Evolutionary conservation across 306 rosid genomes (phyloP).

Genomic region (Trichosanthes truncata): DNA sequence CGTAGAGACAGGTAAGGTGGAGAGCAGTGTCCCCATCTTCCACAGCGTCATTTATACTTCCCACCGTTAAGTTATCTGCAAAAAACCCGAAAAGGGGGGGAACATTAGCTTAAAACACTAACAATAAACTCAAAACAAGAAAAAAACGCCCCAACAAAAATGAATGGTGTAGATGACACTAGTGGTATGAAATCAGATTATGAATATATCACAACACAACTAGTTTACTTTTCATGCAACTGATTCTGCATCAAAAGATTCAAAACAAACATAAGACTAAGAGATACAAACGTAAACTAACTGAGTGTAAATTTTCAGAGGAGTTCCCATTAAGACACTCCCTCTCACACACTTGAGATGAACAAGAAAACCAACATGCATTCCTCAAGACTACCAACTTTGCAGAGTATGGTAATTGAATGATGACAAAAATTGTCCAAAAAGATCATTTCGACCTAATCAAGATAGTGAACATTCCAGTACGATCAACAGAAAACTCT

Average conservation of each 20-base stretch:
- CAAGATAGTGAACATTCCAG: background rate
- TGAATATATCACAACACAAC: background rate
- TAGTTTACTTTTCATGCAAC: background rate
- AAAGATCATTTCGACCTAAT: background rate
- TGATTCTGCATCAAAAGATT: background rate
- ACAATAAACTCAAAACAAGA: background rate
- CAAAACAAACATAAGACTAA: background rate
- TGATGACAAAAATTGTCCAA: background rate
- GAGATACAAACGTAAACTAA: background rate
- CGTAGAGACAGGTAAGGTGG: slow-evolving; percentile 84
- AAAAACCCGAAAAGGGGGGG: slow-evolving; percentile 2
- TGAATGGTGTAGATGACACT: background rate
- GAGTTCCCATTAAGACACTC: background rate
- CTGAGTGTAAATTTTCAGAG: background rate
- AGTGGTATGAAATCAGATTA: background rate
- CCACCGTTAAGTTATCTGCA: slow-evolving; percentile 52
- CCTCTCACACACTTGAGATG: background rate
- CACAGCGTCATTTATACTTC: slow-evolving; percentile 74
- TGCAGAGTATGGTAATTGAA: background rate
- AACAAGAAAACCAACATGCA: background rate
- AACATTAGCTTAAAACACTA: slow-evolving; percentile 14
- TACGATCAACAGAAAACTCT: background rate
- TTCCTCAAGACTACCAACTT: background rate
- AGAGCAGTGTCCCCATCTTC: slow-evolving; percentile 95
- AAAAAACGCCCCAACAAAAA: background rate